Base-by-base conservation (phyloP, 805 yeast species). In the Candida schatavii region DNA sequence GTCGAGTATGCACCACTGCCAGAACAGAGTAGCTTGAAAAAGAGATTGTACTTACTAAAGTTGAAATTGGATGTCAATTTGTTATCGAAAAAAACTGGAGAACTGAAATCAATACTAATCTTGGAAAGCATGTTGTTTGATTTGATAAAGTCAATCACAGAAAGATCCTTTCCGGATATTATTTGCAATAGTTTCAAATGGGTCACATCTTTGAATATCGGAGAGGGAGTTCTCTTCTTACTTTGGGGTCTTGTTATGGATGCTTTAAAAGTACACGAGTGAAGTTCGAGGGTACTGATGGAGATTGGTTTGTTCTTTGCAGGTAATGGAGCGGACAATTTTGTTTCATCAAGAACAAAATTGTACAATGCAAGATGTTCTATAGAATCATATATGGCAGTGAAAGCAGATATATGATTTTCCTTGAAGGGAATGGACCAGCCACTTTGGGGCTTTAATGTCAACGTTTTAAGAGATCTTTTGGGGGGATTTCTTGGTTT, bases 351-450 rank as follows among this genome's bases (percentile, higher is more conserved):
- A 25, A 80, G 64, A 18, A 75, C 67, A 50, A 80, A 66, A 46
- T 77, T 73, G 36, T 64, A 61, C 22, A 80, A 56, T 3, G 56
- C 56, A 19, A 80, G 54, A 38, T 70, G 71, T 25, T 69, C 61
- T 4, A 80, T 67, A 9, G 40, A 34, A 36, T 56, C 62, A 42
- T 54, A 68, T 6, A 66, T 50, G 13, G 74, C 73, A 43, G 75
- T 63, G 15, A 80, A 61, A 47, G 75, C 60, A 1, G 78, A 54
- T 5, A 79, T 49, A 45, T 74, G 77, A 10, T 70, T 61, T 14
- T 50, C 37, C 43, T 75, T 65, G 47, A 79, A 57, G 3, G 82
- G 78, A 13, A 80, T 72, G 26, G 72, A 70, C 80, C 80, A 74
- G 2, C 78, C 79, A 0, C 66, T 43, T 45, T 75, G 75, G 0